Percentiles rank a stretch among this genome's conserved stretches.
Conservation (phyloP, 257 asterid species). For the Ajuga chamaepitys region DNA sequence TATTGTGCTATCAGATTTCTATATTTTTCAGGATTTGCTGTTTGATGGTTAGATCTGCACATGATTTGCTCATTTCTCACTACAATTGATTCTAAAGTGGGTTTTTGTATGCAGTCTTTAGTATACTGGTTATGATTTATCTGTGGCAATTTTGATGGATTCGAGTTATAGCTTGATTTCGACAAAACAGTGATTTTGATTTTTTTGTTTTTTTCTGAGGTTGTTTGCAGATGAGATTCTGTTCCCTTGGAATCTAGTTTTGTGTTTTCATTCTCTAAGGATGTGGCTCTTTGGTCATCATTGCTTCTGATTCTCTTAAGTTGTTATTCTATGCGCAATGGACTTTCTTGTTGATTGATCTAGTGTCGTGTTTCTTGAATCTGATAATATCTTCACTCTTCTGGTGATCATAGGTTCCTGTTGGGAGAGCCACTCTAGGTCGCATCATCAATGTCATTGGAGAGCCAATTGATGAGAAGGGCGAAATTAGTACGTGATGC, state of each 20-base stretch:
- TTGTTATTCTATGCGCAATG: neutral
- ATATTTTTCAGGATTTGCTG: too few relatives aligned
- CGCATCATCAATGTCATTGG: conserved; percentile 96
- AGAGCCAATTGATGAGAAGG: conserved; percentile 87
- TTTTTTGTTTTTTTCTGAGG: too few relatives aligned
- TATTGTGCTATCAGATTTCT: neutral
- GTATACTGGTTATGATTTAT: too few relatives aligned
- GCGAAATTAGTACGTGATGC: conserved; percentile 61
- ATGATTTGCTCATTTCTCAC: too few relatives aligned
- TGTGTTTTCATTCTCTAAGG: neutral
- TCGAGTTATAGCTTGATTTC: too few relatives aligned
- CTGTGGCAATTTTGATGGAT: too few relatives aligned
- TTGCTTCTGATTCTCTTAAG: neutral
- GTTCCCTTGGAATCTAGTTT: neutral
- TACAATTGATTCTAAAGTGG: too few relatives aligned
- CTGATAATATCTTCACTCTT: neutral
- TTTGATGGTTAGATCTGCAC: conserved; percentile 13
- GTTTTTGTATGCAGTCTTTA: too few relatives aligned
- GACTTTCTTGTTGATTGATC: neutral
- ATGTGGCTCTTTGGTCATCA: neutral
- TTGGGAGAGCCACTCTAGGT: conserved; percentile 95
- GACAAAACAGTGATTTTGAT: too few relatives aligned
- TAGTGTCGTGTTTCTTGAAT: neutral
- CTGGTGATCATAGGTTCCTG: conserved; percentile 76
- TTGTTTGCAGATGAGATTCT: neutral